phyloP scores from a whole-genome alignment of 1,284 basidiomycete genomes.

The Sporisorium sorghi region DNA sequence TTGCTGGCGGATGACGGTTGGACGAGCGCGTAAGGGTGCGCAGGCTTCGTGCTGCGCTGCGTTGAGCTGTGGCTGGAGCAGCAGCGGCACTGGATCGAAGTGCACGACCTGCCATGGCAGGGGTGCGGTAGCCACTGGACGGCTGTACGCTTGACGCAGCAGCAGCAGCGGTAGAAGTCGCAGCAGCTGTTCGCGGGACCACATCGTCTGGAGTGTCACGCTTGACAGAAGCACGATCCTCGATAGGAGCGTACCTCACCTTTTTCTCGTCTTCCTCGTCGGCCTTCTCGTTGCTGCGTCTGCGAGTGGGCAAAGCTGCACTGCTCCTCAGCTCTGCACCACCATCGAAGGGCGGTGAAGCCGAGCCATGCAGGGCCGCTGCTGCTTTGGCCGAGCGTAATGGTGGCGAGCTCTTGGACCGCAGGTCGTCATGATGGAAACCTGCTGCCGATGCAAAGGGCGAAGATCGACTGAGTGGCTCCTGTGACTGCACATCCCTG shows the following conservation, averaged over 20 bases:
- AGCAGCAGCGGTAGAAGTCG: constrained; percentile 3
- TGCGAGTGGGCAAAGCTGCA: constrained; percentile 19
- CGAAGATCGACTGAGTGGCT: constrained; percentile 29
- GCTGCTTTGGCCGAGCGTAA: constrained; percentile 16
- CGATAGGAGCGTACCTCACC: constrained; percentile 36
- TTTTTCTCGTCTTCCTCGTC: constrained; percentile 44
- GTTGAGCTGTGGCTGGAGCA: constrained; percentile 33
- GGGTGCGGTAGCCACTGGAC: constrained; percentile 45
- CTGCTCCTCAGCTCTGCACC: constrained; percentile 10
- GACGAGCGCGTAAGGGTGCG: constrained; percentile 49
- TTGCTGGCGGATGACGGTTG: constrained; percentile 52
- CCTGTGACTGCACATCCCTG: constrained; percentile 24
- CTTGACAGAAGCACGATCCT: constrained; percentile 36
- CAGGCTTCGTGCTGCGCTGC: constrained; percentile 46
- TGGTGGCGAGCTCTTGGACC: constrained; percentile 43
- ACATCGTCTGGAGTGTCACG: constrained; percentile 35
- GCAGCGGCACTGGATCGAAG: constrained; percentile 30
- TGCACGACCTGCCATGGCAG: constrained; percentile 46
- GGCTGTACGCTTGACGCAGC: constrained; percentile 20
- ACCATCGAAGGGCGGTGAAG: constrained; percentile 24
- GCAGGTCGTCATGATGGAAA: constrained; percentile 26
- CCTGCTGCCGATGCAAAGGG: constrained; percentile 28
- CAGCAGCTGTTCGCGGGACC: constrained; percentile 4
- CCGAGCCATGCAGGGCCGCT: constrained; percentile 6
- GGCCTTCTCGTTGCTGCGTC: constrained; percentile 29